A percentile compares a stretch with the other conserved stretches of the same genome.
Evolutionary conservation across 2,329 filamentous ascomycete species (phyloP).

Genomic region (Penicillium sp.): DNA sequence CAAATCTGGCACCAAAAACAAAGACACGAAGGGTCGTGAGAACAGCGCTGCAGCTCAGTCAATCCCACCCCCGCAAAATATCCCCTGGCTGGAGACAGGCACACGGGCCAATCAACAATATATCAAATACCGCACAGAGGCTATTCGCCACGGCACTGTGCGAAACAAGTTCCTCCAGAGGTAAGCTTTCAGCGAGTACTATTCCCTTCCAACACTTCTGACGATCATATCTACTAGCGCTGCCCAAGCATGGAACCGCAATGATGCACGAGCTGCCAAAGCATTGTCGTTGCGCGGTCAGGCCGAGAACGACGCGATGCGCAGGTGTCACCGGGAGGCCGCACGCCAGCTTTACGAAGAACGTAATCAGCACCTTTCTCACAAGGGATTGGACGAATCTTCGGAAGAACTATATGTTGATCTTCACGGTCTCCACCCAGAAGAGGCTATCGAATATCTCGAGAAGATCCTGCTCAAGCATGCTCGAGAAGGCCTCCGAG

Average conservation of each 20-base stretch:
- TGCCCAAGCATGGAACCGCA: slow-evolving; percentile 97
- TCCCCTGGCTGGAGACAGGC: slow-evolving; percentile 95
- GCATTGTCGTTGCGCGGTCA: slow-evolving; percentile 90
- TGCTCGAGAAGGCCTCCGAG: slow-evolving; percentile 63
- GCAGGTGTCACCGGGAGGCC: slow-evolving; percentile 92
- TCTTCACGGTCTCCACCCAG: slow-evolving; percentile 95
- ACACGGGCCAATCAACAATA: slow-evolving; percentile 89
- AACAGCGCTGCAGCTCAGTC: slow-evolving; percentile 78
- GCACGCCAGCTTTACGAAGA: slow-evolving; percentile 90
- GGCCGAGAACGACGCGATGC: slow-evolving; percentile 95
- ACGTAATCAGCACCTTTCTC: slow-evolving; percentile 69
- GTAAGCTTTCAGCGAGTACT: slow-evolving; percentile 49
- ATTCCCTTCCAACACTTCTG: neutral
- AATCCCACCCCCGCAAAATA: slow-evolving; percentile 84
- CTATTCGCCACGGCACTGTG: slow-evolving; percentile 94
- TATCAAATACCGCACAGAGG: slow-evolving; percentile 89
- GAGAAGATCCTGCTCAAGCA: slow-evolving; percentile 86
- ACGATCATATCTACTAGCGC: slow-evolving; percentile 57
- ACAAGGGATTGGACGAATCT: slow-evolving; percentile 44
- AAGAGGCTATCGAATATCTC: slow-evolving; percentile 93
- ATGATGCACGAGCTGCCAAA: slow-evolving; percentile 93
- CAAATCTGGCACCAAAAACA: slow-evolving; percentile 57
- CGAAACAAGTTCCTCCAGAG: slow-evolving; percentile 97
- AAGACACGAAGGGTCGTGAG: slow-evolving; percentile 67
- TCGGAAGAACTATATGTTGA: slow-evolving; percentile 85